Percentiles rank a stretch among this genome's conserved stretches.
phyloP scores from a whole-genome alignment of 495 filamentous ascomycete genomes.

The Tuber brumale region DNA sequence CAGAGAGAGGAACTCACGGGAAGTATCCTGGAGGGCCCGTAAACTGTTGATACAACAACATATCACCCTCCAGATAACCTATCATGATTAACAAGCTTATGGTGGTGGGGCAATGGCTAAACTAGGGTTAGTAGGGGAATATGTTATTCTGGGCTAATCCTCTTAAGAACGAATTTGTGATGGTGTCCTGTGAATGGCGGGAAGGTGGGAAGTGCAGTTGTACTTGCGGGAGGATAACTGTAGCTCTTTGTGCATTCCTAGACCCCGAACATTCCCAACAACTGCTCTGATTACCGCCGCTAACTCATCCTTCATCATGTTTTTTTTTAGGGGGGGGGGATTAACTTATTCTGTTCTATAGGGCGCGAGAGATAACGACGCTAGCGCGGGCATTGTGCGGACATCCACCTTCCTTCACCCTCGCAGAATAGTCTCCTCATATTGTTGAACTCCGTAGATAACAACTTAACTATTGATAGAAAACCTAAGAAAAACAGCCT shows the following conservation, averaged over 20 bases:
- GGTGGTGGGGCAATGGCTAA: constrained; percentile 48
- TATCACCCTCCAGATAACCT: constrained; percentile 32
- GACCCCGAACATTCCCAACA: constrained; percentile 53
- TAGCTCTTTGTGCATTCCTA: constrained; percentile 49
- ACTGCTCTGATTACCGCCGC: constrained; percentile 42
- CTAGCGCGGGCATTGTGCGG: constrained; percentile 46
- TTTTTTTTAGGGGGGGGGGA: too few relatives aligned
- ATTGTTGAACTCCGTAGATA: background rate
- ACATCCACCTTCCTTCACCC: constrained; percentile 36
- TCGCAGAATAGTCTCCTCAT: constrained; percentile 16
- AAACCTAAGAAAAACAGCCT: background rate
- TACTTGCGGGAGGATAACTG: constrained; percentile 52
- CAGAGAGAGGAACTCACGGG: constrained; percentile 51
- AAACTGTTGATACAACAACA: constrained; percentile 12
- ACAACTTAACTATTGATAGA: background rate
- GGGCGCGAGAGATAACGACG: constrained; percentile 45
- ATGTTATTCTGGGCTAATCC: constrained; percentile 55
- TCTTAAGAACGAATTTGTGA: constrained; percentile 61
- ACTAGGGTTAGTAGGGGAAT: constrained; percentile 53
- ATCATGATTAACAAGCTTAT: constrained; percentile 49
- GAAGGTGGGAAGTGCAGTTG: constrained; percentile 55
- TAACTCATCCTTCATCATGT: background rate
- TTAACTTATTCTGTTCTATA: constrained; percentile 41
- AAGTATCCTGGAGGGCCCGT: constrained; percentile 44
- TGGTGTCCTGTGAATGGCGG: constrained; percentile 61